These are phyloP conservation scores for Ogataea degrootiae DNA, from an alignment of 805 yeast species.

Conservation along the genomic window DNA sequence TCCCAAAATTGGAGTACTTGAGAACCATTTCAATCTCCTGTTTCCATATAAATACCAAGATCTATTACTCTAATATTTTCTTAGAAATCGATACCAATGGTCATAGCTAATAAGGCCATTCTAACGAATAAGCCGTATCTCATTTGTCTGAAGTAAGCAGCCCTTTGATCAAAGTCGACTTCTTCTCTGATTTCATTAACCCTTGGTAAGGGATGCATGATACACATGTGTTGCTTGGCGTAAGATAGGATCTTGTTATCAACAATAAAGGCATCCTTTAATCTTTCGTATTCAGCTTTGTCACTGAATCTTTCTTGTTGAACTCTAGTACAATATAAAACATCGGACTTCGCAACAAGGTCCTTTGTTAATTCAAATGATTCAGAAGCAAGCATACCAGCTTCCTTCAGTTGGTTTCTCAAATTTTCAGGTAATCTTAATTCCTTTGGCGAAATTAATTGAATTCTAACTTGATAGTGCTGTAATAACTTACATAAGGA, in stretches of 20 bases:
- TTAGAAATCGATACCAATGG: slow-evolving; percentile 86
- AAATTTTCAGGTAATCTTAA: slow-evolving; percentile 76
- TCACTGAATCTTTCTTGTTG: slow-evolving; percentile 93
- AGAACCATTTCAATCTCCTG: neutral
- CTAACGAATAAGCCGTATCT: slow-evolving; percentile 96
- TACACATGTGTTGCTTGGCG: slow-evolving; percentile 98
- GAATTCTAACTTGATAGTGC: slow-evolving; percentile 89
- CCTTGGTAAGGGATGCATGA: slow-evolving; percentile 98
- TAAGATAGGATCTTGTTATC: slow-evolving; percentile 86
- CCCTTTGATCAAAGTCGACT: slow-evolving; percentile 98
- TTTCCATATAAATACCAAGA: neutral
- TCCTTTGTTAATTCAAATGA: slow-evolving; percentile 76
- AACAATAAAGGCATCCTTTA: slow-evolving; percentile 87
- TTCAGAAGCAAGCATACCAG: slow-evolving; percentile 71
- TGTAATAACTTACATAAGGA: slow-evolving; percentile 85
- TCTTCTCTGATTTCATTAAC: slow-evolving; percentile 95
- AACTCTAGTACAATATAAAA: slow-evolving; percentile 94
- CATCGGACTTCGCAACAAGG: slow-evolving; percentile 86
- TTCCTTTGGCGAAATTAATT: slow-evolving; percentile 87
- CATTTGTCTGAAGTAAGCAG: slow-evolving; percentile 99
- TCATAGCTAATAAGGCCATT: slow-evolving; percentile 98
- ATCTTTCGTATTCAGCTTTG: slow-evolving; percentile 71
- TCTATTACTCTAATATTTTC: neutral
- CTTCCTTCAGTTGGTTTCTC: slow-evolving; percentile 56
- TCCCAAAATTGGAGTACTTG: neutral